These are phyloP conservation scores for Phaeosphaeriaceae sp. DNA, from an alignment of 2,329 filamentous ascomycete genomes.

Conservation along the genomic window DNA sequence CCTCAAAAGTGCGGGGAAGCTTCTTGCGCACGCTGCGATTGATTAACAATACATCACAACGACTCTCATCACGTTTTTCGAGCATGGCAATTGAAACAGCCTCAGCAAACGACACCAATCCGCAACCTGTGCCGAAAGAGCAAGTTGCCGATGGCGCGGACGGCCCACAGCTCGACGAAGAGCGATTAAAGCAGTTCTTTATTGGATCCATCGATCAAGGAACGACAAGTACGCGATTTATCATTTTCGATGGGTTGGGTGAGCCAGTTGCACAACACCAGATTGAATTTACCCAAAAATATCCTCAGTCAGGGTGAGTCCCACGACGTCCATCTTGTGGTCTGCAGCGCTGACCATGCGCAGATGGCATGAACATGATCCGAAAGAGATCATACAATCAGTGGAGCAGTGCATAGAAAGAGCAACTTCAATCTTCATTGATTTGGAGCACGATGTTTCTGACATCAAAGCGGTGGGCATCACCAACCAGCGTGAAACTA, in stretches of 20 bases:
- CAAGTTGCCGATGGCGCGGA: slow-evolving; percentile 26
- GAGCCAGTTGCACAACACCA: slow-evolving; percentile 84
- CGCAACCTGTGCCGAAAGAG: slow-evolving; percentile 45
- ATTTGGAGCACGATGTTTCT: slow-evolving; percentile 71
- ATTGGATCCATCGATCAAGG: slow-evolving; percentile 91
- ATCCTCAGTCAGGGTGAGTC: slow-evolving; percentile 82
- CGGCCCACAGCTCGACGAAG: slow-evolving; percentile 38
- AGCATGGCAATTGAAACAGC: slow-evolving; percentile 39
- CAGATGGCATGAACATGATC: slow-evolving; percentile 92
- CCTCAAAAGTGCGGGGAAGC: slow-evolving; percentile 25
- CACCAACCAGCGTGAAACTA: slow-evolving; percentile 91
- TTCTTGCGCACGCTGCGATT: slow-evolving; percentile 11
- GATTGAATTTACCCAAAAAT: slow-evolving; percentile 84
- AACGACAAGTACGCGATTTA: slow-evolving; percentile 86
- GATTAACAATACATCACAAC: slow-evolving; percentile 2
- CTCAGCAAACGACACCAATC: slow-evolving; percentile 32
- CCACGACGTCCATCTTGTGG: neutral
- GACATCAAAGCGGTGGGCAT: slow-evolving; percentile 83
- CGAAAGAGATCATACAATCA: slow-evolving; percentile 75
- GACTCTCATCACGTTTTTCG: neutral
- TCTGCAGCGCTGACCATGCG: slow-evolving; percentile 20
- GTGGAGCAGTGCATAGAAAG: slow-evolving; percentile 82
- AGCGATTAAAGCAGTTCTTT: slow-evolving; percentile 65
- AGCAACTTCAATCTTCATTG: slow-evolving; percentile 74
- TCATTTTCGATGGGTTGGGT: slow-evolving; percentile 85